Percentiles rank a stretch among this genome's conserved stretches.
phyloP scores from a whole-genome alignment of 768 basidiomycete genomes.

The Omphalotus guepiniiformis region DNA sequence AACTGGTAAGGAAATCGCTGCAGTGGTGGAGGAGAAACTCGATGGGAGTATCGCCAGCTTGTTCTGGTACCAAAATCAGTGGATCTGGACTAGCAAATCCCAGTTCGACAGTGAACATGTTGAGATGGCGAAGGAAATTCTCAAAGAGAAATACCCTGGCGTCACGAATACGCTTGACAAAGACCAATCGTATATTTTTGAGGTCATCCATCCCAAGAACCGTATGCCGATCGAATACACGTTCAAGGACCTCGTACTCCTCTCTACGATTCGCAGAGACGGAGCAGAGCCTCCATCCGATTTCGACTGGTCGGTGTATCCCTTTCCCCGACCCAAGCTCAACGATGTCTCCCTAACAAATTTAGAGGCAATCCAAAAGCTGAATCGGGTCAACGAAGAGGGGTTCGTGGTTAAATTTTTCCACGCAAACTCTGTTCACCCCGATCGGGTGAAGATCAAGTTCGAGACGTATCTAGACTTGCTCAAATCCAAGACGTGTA shows the following conservation, averaged over 20 bases:
- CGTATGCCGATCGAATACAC: background rate
- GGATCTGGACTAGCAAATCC: constrained; percentile 9
- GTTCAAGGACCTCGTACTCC: constrained; percentile 8
- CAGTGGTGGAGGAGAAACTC: constrained; percentile 12
- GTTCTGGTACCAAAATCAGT: constrained; percentile 10
- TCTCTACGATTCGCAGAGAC: constrained; percentile 10
- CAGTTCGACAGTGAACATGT: constrained; percentile 9
- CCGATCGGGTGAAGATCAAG: constrained; percentile 12
- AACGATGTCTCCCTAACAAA: background rate
- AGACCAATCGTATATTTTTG: constrained; percentile 13
- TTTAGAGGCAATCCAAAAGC: constrained; percentile 2
- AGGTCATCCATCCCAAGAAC: constrained; percentile 10
- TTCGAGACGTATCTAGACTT: constrained; percentile 10
- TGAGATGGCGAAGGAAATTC: constrained; percentile 6
- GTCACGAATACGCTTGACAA: constrained; percentile 1
- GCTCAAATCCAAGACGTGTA: constrained; percentile 3
- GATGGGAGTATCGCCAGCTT: constrained; percentile 14
- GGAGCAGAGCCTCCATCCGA: constrained; percentile 10
- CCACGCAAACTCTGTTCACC: background rate
- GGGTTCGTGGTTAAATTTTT: constrained; percentile 13
- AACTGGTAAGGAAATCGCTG: background rate
- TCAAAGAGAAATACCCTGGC: constrained; percentile 7
- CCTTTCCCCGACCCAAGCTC: constrained; percentile 9
- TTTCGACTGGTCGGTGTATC: constrained; percentile 12
- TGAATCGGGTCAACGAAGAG: constrained; percentile 11